Base-by-base conservation (phyloP, 805 yeast species). In the Candida coquimbonensis region DNA sequence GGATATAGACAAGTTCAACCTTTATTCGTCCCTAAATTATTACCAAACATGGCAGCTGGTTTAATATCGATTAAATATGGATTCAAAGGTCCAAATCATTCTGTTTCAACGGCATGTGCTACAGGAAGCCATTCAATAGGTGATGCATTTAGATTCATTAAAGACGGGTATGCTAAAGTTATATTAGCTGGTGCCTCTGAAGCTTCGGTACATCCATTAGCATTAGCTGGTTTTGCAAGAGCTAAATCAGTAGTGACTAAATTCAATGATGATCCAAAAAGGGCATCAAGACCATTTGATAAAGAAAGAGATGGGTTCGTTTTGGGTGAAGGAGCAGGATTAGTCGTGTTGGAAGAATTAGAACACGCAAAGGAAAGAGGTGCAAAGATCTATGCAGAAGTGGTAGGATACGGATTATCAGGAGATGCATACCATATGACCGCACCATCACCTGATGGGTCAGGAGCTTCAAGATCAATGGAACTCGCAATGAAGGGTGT, bases 111-210 rank as follows among this genome's bases (percentile, higher is more conserved):
- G 0, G 99, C 99, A 1, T 93, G 99, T 69, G 96, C 99, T 5
- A 89, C 99, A 0, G 99, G 99, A 0, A 77, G 84, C 27, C 95
- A 93, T 59, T 77, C 96, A 0, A 82, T 93, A 40, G 98, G 98
- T 4, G 99, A 93, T 60, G 97, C 96, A 0, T 77, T 73, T 53
- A 77, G 90, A 56, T 82, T 90, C 55, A 87, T 93, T 48, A 68
- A 73, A 49, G 80, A 81, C 46, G 95, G 87, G 5, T 83, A 85
- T 66, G 87, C 91, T 11, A 83, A 89, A 53, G 87, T 83, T 5
- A 86, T 90, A 80, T 72, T 93, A 9, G 93, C 96, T 9, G 99
- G 99, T n/a, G 95, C 96, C 1, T 70, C 96, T 4, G 99, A 93
- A 57, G 81, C 91, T 4, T 76, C 88, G 12, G 69, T 89, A 9